Evolutionary conservation across 148 eudicot genomes (phyloP).

Genomic region (Dysphania ambrosioides): DNA sequence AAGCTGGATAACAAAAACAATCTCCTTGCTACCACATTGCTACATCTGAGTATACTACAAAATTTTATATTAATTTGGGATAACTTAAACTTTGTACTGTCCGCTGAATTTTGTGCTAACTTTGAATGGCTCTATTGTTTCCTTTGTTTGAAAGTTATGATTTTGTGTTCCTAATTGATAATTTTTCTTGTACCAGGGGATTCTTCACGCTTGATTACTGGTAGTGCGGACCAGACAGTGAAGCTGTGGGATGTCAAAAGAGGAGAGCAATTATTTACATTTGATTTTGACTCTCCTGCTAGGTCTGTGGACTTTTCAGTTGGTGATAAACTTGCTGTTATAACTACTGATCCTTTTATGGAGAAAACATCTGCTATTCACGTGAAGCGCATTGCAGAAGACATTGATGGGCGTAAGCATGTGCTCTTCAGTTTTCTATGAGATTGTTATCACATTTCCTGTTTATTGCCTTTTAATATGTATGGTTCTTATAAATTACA

Average conservation of each 20-base stretch:
- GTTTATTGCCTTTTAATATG: not conserved
- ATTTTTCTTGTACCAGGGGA: conserved; percentile 50
- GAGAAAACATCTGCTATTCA: conserved; percentile 72
- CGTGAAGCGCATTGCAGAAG: conserved; percentile 61
- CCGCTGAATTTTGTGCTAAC: not conserved
- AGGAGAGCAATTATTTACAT: conserved; percentile 60
- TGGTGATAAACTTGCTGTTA: conserved; percentile 78
- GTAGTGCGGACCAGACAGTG: conserved; percentile 93
- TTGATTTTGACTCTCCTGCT: conserved; percentile 77
- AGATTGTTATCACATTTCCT: not conserved
- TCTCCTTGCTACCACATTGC: not conserved
- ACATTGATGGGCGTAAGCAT: conserved; percentile 66
- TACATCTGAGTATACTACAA: too few species aligned
- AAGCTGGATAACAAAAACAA: not conserved
- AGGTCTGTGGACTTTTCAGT: conserved; percentile 73
- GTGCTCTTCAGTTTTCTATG: not conserved
- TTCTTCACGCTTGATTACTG: conserved; percentile 70
- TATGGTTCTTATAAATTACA: not conserved
- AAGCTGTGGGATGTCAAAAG: conserved; percentile 80
- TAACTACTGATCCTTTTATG: conserved; percentile 92
- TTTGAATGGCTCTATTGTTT: not conserved
- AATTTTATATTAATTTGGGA: not conserved
- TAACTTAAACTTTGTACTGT: not conserved
- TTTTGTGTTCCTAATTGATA: not conserved
- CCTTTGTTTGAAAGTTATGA: not conserved